phyloP scores from a whole-genome alignment of 108 stramenopile species.

The Conticribra weissflogii region DNA sequence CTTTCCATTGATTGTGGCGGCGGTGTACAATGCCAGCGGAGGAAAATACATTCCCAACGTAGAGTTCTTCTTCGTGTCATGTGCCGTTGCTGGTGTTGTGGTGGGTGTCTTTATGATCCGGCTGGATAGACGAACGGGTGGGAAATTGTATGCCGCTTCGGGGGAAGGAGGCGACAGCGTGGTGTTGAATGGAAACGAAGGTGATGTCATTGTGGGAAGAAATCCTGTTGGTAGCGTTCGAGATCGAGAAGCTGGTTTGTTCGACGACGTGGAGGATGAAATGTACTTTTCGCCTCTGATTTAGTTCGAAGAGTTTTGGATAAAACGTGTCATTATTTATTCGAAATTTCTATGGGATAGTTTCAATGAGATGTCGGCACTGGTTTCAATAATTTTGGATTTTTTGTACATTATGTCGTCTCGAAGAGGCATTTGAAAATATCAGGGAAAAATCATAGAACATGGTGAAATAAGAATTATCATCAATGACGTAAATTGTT shows the following conservation, averaged over 20 bases:
- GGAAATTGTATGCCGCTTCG: slow-evolving; percentile 29
- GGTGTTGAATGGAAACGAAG: neutral
- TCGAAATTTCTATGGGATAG: no score
- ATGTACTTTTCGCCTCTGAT: slow-evolving; percentile 4
- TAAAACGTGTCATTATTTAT: neutral
- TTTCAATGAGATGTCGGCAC: no score
- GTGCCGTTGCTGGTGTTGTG: slow-evolving; percentile 45
- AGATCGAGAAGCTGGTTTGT: neutral
- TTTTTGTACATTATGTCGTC: no score
- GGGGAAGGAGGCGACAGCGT: neutral
- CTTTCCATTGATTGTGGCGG: slow-evolving; percentile 59
- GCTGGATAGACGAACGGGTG: slow-evolving; percentile 36
- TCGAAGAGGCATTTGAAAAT: no score
- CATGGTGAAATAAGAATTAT: no score
- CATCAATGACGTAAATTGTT: no score
- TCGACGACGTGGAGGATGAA: slow-evolving; percentile 7
- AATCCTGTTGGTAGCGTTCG: neutral
- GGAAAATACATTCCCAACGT: slow-evolving; percentile 60
- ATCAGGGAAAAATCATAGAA: no score
- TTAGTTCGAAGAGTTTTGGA: neutral
- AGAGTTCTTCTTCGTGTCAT: slow-evolving; percentile 56
- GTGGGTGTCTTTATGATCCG: slow-evolving; percentile 53
- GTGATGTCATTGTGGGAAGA: neutral
- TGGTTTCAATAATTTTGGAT: no score
- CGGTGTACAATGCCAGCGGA: slow-evolving; percentile 30